Percentiles rank a stretch among this genome's conserved stretches.
Conservation (phyloP, 768 basidiomycete genomes). For the Trametopsis cervina region DNA sequence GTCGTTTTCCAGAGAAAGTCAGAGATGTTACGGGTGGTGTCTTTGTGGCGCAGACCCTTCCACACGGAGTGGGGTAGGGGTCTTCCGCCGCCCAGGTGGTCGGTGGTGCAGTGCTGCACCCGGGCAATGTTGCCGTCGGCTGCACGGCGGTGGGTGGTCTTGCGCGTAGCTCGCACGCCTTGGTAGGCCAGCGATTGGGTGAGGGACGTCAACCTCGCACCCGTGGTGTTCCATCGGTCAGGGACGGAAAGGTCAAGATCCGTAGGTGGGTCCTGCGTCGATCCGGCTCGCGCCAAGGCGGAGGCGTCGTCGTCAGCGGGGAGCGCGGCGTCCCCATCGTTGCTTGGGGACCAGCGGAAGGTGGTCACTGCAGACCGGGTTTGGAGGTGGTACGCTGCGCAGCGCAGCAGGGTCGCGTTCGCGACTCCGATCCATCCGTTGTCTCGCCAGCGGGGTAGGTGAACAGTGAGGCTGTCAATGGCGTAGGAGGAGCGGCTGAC, state of each 20-base stretch:
- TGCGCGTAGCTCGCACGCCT: background rate
- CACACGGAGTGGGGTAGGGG: background rate
- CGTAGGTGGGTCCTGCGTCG: background rate
- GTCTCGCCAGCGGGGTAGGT: background rate
- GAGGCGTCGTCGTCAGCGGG: too few relatives aligned
- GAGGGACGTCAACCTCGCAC: constrained; percentile 12
- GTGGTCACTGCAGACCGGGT: constrained; percentile 12
- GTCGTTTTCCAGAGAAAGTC: constrained; percentile 12
- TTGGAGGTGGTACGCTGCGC: constrained; percentile 7
- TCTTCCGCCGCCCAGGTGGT: background rate
- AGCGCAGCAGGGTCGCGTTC: background rate
- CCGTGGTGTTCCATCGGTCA: background rate
- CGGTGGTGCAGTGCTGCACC: background rate
- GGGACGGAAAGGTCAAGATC: background rate
- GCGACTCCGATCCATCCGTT: background rate
- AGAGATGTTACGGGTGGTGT: background rate
- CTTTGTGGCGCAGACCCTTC: background rate
- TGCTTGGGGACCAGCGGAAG: constrained; percentile 21
- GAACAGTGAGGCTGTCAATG: background rate
- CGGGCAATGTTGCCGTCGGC: background rate
- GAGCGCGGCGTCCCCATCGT: constrained; percentile 21
- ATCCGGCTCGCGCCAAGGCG: constrained; percentile 17
- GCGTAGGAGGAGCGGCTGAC: background rate
- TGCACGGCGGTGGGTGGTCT: too few relatives aligned
- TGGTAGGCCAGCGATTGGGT: constrained; percentile 17